Percentiles rank a stretch among this genome's conserved stretches.
Evolutionary conservation across 2,329 filamentous ascomycete genomes (phyloP).

Genomic region (Purpureocillium takamizusanense): DNA sequence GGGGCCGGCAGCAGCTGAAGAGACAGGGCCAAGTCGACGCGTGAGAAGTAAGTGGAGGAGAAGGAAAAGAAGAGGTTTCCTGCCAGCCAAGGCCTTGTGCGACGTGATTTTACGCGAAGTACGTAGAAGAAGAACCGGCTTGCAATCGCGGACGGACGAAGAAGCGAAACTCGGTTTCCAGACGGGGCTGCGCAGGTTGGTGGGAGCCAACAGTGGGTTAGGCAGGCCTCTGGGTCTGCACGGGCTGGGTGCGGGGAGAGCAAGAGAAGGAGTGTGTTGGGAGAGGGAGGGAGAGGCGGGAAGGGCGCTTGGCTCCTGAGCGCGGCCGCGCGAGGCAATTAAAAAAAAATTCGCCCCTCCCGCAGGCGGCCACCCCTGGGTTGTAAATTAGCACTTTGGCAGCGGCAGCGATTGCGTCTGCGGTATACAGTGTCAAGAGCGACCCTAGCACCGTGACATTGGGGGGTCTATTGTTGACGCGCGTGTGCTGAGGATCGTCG

Average conservation of each 20-base stretch:
- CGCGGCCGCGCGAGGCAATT: constrained; percentile 20
- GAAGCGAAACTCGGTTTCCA: too few relatives aligned
- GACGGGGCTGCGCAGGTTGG: too few relatives aligned
- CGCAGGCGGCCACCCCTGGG: neutral
- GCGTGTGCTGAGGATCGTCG: neutral
- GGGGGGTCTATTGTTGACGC: neutral
- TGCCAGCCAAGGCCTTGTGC: too few relatives aligned
- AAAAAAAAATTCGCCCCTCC: constrained; percentile 15
- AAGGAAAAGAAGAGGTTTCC: too few relatives aligned
- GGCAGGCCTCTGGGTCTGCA: too few relatives aligned
- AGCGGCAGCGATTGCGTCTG: constrained; percentile 7
- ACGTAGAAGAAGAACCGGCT: too few relatives aligned
- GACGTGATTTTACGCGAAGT: too few relatives aligned
- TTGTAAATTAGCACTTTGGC: constrained; percentile 17
- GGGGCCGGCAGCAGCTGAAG: constrained; percentile 9
- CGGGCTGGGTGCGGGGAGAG: too few relatives aligned
- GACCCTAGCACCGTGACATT: constrained; percentile 1
- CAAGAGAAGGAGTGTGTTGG: neutral
- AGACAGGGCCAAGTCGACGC: too few relatives aligned
- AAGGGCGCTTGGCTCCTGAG: neutral
- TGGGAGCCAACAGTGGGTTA: too few relatives aligned
- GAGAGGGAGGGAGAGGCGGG: constrained; percentile 2
- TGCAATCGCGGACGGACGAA: too few relatives aligned
- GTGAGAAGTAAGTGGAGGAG: too few relatives aligned
- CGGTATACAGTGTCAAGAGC: constrained; percentile 1